phyloP scores from a whole-genome alignment of 176 grass and related monocot genomes.

The Oryza nivara region DNA sequence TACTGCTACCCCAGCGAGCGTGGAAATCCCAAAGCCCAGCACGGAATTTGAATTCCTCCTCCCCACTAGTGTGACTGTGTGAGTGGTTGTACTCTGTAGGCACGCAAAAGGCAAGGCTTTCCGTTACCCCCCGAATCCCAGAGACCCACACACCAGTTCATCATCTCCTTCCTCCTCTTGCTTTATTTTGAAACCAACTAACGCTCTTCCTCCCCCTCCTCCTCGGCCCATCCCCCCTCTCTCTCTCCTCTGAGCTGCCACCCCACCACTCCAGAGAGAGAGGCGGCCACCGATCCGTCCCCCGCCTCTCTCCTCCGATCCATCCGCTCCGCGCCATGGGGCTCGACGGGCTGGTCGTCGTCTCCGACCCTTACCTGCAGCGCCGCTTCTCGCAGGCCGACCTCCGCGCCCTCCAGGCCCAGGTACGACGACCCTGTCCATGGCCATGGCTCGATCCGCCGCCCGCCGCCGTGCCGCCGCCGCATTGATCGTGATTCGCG shows the following conservation, averaged over 20 bases:
- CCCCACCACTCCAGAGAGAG: not conserved
- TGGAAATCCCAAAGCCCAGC: not conserved
- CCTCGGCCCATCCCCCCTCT: not conserved
- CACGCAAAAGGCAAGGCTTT: constrained; percentile 20
- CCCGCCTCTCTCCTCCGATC: no score
- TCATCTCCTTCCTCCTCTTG: not conserved
- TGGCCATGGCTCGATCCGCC: not conserved
- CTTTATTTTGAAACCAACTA: constrained; percentile 48
- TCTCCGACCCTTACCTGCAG: constrained; percentile 81
- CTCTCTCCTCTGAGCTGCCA: constrained; percentile 44
- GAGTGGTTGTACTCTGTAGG: not conserved
- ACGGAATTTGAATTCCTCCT: constrained; percentile 40
- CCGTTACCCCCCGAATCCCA: constrained; percentile 25
- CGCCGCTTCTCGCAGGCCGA: constrained; percentile 84
- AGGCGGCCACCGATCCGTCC: constrained; percentile 6
- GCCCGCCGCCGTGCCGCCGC: not conserved
- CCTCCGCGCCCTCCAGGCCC: constrained; percentile 67
- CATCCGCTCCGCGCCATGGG: constrained; percentile 42
- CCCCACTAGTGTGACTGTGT: no score
- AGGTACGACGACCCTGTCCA: constrained; percentile 27
- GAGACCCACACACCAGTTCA: constrained; percentile 13
- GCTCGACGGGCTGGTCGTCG: constrained; percentile 55
- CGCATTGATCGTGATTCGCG: not conserved
- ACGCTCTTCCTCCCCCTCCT: not conserved
- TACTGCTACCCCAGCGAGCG: not conserved